These are phyloP conservation scores for Saccharomyces pastorianus DNA, from an alignment of 1,139 yeast species.

Conservation along the genomic window DNA sequence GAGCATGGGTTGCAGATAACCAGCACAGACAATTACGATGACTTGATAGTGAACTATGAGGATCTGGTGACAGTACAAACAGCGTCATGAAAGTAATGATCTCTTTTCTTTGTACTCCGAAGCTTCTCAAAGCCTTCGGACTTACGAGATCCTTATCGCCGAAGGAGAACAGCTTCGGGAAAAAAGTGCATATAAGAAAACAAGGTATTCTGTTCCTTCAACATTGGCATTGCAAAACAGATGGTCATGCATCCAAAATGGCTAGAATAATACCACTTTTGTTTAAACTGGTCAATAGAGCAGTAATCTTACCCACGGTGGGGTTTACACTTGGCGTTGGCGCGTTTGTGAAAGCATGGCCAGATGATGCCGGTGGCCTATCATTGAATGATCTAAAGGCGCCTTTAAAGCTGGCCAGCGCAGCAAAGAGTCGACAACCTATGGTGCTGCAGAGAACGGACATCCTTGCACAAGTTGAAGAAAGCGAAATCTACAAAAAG, in stretches of 20 bases:
- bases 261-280: neutral
- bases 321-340: constrained; percentile 28
- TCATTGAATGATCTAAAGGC: constrained; percentile 14
- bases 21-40: constrained; percentile 48
- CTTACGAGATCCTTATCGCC: neutral
- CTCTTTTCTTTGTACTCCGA: neutral
- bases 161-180: neutral
- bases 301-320: constrained; percentile 21
- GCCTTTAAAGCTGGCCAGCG: neutral
- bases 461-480: constrained; percentile 18
- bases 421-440: constrained; percentile 7
- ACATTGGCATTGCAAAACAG: neutral
- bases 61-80: neutral
- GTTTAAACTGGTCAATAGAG: constrained; percentile 12
- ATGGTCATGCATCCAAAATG: neutral
- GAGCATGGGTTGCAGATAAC: constrained; percentile 71
- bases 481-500: constrained; percentile 11
- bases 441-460: constrained; percentile 20
- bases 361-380: constrained; percentile 22
- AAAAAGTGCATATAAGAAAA: neutral
- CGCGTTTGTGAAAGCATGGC: constrained; percentile 29
- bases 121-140: neutral
- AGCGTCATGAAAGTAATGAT: neutral
- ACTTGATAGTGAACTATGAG: constrained; percentile 34
- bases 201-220: neutral